Evolutionary conservation across 345 rosid genomes (phyloP).

Genomic region (Populus simonii): DNA sequence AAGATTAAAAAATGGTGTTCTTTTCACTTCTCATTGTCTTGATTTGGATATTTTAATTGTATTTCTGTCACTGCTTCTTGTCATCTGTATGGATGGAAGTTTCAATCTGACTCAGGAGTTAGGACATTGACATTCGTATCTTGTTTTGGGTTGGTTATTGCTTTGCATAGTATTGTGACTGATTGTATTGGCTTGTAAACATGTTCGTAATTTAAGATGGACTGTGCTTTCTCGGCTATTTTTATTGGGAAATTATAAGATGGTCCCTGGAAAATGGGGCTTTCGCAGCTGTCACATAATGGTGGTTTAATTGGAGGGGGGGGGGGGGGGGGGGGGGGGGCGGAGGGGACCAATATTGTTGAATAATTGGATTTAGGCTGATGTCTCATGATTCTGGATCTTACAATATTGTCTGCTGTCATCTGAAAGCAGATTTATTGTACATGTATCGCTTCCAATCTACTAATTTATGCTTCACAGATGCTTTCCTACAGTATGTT

Average conservation of each 20-base stretch:
- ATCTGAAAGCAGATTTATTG: constrained; percentile 2
- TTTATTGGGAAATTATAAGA: not conserved
- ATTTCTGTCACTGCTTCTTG: not conserved
- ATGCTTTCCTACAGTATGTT: not conserved
- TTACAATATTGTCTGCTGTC: constrained; percentile 5
- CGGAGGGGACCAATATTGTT: not conserved
- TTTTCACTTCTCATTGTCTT: too few species aligned
- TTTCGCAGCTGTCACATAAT: not conserved
- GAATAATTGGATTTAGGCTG: not conserved
- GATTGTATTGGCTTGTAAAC: not conserved
- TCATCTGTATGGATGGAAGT: too few species aligned
- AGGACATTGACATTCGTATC: not conserved
- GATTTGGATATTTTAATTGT: not conserved
- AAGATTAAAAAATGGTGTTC: too few species aligned
- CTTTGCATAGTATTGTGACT: not conserved
- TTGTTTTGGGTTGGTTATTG: not conserved
- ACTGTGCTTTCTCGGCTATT: not conserved
- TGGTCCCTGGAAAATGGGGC: constrained; percentile 9
- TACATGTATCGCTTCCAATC: not conserved
- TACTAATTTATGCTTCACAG: not conserved
- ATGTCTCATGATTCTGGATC: constrained; percentile 2
- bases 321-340: not conserved
- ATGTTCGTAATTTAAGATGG: not conserved
- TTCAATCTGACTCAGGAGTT: not conserved
- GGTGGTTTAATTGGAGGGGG: not conserved